Conservation (phyloP, 2,329 filamentous ascomycete species). For the Mariannaea sp. region DNA sequence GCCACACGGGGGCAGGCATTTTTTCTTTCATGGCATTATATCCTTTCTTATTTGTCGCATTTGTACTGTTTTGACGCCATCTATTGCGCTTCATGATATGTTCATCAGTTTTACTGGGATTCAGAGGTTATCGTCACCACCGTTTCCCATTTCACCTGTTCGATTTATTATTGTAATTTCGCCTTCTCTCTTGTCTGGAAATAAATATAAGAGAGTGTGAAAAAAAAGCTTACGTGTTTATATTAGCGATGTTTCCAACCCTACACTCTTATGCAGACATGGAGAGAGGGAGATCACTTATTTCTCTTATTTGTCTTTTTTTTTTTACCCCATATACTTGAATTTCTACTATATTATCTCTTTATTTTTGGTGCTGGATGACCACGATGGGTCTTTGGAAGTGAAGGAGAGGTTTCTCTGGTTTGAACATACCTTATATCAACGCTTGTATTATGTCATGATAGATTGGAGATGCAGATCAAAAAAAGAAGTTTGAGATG, state of each 20-base stretch:
- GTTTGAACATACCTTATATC: constrained; percentile 21
- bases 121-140: neutral
- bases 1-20: constrained; percentile 26
- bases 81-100: constrained; percentile 20
- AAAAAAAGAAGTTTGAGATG: constrained; percentile 9
- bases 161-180: neutral
- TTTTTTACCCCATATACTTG: too few species aligned
- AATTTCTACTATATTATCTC: too few species aligned
- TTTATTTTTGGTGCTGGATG: too few species aligned
- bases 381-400: constrained; percentile 3
- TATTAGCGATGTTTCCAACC: too few species aligned
- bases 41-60: neutral
- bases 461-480: constrained; percentile 31
- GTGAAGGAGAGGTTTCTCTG: constrained; percentile 1
- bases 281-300: too few species aligned
- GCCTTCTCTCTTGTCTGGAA: neutral
- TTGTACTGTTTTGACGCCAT: constrained; percentile 19
- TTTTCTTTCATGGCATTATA: constrained; percentile 6
- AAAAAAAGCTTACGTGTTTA: neutral
- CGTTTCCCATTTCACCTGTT: neutral
- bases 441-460: constrained; percentile 22
- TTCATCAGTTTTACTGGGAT: neutral
- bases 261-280: too few species aligned
- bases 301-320: too few species aligned
- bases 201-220: neutral